A percentile compares a stretch with the other conserved stretches of the same genome.
Evolutionary conservation across 2,329 filamentous ascomycete species (phyloP).

Genomic region (Bipolaris zeicola): DNA sequence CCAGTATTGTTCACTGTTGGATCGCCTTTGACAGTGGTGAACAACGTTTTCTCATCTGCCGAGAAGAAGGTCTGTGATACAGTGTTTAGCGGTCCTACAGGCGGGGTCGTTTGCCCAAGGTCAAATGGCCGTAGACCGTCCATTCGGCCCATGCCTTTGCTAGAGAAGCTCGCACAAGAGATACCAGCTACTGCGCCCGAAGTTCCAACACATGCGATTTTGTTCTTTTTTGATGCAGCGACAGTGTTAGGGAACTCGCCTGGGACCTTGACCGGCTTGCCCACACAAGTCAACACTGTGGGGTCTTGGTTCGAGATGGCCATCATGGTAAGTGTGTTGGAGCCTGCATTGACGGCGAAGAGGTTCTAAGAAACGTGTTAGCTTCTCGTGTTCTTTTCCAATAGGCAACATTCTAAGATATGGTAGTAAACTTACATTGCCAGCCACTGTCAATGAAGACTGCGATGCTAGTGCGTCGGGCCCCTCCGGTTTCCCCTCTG

Average conservation of each 20-base stretch:
- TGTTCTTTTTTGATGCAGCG: constrained; percentile 44
- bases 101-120: constrained; percentile 63
- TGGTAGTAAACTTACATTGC: constrained; percentile 56
- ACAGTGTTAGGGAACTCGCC: constrained; percentile 51
- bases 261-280: constrained; percentile 40
- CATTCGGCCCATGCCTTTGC: constrained; percentile 41
- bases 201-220: constrained; percentile 47
- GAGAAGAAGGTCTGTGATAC: constrained; percentile 67
- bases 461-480: constrained; percentile 61
- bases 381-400: background rate
- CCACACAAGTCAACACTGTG: constrained; percentile 38
- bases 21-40: constrained; percentile 66
- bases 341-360: constrained; percentile 58
- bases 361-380: constrained; percentile 49
- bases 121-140: constrained; percentile 51
- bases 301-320: constrained; percentile 40
- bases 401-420: too few species aligned
- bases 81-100: constrained; percentile 62
- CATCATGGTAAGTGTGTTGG: constrained; percentile 49
- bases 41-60: constrained; percentile 57
- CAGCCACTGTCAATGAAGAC: constrained; percentile 56
- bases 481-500: constrained; percentile 42
- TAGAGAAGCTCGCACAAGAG: constrained; percentile 44
- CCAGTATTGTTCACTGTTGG: constrained; percentile 61
- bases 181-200: constrained; percentile 46